Evolutionary conservation across 2,329 filamentous ascomycete species (phyloP).

Genomic region (Tolypocladium tropicale): DNA sequence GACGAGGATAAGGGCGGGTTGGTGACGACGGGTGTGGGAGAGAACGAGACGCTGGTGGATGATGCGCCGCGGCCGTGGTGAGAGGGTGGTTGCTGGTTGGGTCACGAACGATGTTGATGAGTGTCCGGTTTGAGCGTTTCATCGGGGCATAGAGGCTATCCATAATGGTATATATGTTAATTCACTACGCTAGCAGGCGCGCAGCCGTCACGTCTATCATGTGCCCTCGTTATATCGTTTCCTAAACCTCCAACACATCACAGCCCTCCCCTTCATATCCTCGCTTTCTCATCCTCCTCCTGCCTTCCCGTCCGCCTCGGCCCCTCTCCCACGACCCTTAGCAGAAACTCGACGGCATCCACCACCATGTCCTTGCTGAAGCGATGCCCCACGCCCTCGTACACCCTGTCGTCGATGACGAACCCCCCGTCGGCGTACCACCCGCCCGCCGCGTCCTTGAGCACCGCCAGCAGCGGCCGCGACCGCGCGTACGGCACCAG

Average conservation of each 20-base stretch:
- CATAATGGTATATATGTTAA: not conserved
- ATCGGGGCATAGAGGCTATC: not conserved
- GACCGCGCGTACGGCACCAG: conserved; percentile 59
- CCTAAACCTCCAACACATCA: not conserved
- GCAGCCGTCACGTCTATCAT: not conserved
- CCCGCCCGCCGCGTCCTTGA: conserved; percentile 42
- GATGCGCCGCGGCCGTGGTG: conserved; percentile 29
- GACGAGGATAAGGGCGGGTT: conserved; percentile 27
- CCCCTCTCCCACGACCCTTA: conserved; percentile 30
- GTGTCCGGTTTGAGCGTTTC: not conserved
- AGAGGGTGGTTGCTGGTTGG: not conserved
- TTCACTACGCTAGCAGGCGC: not conserved
- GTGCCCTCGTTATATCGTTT: not conserved
- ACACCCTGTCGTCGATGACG: conserved; percentile 54
- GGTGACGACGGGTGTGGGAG: conserved; percentile 17
- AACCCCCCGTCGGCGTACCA: conserved; percentile 49
- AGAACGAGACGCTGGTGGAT: conserved; percentile 30
- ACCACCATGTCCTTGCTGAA: conserved; percentile 57
- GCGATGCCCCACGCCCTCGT: conserved; percentile 58
- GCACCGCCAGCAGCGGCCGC: conserved; percentile 48
- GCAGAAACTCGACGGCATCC: conserved; percentile 55
- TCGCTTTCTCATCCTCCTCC: conserved; percentile 16
- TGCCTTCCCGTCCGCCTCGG: conserved; percentile 9
- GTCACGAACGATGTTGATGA: not conserved
- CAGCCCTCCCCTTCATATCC: conserved; percentile 10